phyloP scores from a whole-genome alignment of 202 grass and related monocot species.

The Miscanthus sacchariflorus region DNA sequence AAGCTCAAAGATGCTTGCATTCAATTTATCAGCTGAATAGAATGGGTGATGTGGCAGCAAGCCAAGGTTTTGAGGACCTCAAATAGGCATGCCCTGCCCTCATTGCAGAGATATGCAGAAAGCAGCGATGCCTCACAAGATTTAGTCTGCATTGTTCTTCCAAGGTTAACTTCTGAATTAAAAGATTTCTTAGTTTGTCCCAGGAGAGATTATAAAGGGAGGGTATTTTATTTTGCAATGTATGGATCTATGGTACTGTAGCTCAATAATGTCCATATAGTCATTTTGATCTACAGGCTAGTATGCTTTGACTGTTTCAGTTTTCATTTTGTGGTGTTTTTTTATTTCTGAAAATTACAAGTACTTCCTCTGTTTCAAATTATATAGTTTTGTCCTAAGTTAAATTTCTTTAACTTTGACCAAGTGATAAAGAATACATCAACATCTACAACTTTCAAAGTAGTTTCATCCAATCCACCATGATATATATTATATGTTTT shows the following conservation, averaged over 20 bases:
- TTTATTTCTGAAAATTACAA: neutral
- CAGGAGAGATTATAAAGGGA: too few relatives aligned
- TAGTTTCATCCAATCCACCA: too few relatives aligned
- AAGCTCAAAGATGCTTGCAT: conserved; percentile 28
- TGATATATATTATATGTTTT: too few relatives aligned
- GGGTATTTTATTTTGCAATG: too few relatives aligned
- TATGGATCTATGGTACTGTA: neutral
- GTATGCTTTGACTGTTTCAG: neutral
- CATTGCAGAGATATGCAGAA: neutral
- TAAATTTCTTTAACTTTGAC: too few relatives aligned
- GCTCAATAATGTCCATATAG: neutral
- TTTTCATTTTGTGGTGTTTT: neutral
- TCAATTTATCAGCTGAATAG: neutral
- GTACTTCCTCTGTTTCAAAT: too few relatives aligned
- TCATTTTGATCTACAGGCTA: too few relatives aligned
- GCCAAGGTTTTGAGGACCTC: neutral
- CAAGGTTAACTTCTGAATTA: neutral
- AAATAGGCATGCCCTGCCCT: neutral
- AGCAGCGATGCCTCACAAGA: neutral
- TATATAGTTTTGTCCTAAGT: too few relatives aligned
- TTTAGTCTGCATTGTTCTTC: neutral
- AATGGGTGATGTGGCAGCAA: neutral
- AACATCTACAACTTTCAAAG: too few relatives aligned
- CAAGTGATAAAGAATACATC: too few relatives aligned
- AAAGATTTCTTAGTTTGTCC: too few relatives aligned